phyloP scores from a whole-genome alignment of 805 yeast species.

The Blastobotrys chiropterorum region DNA sequence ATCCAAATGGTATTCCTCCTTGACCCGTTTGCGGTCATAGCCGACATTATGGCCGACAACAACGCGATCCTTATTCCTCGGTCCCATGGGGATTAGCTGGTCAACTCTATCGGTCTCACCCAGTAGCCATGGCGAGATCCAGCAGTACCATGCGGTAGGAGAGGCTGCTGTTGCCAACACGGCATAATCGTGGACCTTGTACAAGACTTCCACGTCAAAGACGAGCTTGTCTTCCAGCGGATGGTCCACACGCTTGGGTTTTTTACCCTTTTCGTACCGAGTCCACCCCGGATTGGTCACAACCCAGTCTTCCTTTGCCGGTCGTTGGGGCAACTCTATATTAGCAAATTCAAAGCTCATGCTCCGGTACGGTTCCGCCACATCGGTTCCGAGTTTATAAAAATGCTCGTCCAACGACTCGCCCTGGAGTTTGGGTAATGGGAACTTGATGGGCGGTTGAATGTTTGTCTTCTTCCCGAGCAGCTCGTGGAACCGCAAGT shows the following conservation, averaged over 20 bases:
- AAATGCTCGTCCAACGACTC: constrained; percentile 77
- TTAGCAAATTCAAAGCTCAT: constrained; percentile 42
- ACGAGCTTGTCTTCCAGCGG: constrained; percentile 71
- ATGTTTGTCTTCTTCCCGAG: constrained; percentile 67
- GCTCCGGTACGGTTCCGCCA: constrained; percentile 53
- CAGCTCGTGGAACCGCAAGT: constrained; percentile 56
- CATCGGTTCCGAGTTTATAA: constrained; percentile 50
- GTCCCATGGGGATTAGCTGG: constrained; percentile 73
- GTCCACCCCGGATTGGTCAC: constrained; percentile 69
- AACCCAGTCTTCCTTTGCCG: constrained; percentile 44
- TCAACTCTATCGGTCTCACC: constrained; percentile 40
- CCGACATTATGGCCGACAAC: constrained; percentile 88
- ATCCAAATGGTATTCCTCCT: constrained; percentile 71
- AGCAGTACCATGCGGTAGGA: constrained; percentile 77
- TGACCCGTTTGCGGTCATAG: constrained; percentile 80
- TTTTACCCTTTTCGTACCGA: constrained; percentile 51
- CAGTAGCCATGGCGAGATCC: constrained; percentile 85
- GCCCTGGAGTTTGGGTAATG: constrained; percentile 72
- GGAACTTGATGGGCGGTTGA: constrained; percentile 43
- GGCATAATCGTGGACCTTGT: constrained; percentile 67
- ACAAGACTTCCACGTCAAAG: constrained; percentile 86
- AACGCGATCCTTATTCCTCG: constrained; percentile 39
- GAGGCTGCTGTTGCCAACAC: constrained; percentile 78
- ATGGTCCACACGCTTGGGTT: constrained; percentile 42
- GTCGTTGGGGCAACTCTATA: constrained; percentile 36